Evolutionary conservation across 2,329 filamentous ascomycete genomes (phyloP).

Genomic region (Penicillium expansum): DNA sequence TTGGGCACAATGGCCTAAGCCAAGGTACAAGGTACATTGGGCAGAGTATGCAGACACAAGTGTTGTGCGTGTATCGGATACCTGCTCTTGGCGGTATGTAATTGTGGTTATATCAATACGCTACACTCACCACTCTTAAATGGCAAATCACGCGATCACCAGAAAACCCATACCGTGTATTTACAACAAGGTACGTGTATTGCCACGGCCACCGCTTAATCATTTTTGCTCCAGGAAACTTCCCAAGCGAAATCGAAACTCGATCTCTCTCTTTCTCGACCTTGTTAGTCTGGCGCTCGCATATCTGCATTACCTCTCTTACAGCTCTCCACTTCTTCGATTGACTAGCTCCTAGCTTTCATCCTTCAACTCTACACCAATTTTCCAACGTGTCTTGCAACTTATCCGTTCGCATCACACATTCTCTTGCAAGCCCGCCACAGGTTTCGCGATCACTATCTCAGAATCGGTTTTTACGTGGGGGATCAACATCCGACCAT

Average conservation of each 20-base stretch:
- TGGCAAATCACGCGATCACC: slow-evolving; percentile 15
- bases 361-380: slow-evolving; percentile 8
- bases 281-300: slow-evolving; percentile 33
- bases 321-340: slow-evolving; percentile 17
- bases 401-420: slow-evolving; percentile 26
- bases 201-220: slow-evolving; percentile 33
- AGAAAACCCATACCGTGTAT: slow-evolving; percentile 17
- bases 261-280: slow-evolving; percentile 33
- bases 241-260: slow-evolving; percentile 30
- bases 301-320: slow-evolving; percentile 24
- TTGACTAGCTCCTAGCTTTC: slow-evolving; percentile 24
- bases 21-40: slow-evolving; percentile 9
- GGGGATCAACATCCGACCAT: slow-evolving; percentile 24
- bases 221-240: slow-evolving; percentile 30
- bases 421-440: slow-evolving; percentile 21
- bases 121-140: neutral
- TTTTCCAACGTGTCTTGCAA: slow-evolving; percentile 25
- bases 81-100: slow-evolving; percentile 11
- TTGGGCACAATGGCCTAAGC: neutral
- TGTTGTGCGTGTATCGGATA: slow-evolving; percentile 19
- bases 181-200: slow-evolving; percentile 17
- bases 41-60: slow-evolving; percentile 7
- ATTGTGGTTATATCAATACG: slow-evolving; percentile 11
- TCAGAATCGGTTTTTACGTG: slow-evolving; percentile 22
- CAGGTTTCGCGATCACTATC: slow-evolving; percentile 26